These are phyloP conservation scores for Hermanozyma aechmeae DNA, from an alignment of 805 yeast genomes.

Conservation along the genomic window DNA sequence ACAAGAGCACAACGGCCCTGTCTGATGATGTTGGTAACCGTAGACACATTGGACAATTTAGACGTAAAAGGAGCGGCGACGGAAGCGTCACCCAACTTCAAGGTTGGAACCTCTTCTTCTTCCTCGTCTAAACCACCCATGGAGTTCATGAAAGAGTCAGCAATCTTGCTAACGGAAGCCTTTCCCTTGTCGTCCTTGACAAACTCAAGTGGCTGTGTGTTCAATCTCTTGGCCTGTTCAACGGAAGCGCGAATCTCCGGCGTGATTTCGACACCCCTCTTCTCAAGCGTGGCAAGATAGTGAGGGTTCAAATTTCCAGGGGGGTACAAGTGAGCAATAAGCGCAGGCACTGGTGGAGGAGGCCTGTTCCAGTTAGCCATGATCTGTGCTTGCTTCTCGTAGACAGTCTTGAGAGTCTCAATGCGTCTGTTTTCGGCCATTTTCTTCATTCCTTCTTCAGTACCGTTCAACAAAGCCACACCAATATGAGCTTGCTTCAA, in stretches of 20 bases:
- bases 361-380: constrained; percentile 78
- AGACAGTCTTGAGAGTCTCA: constrained; percentile 55
- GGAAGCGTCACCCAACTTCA: constrained; percentile 96
- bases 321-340: constrained; percentile 92
- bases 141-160: constrained; percentile 56
- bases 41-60: constrained; percentile 80
- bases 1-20: constrained; percentile 98
- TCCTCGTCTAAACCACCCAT: constrained; percentile 48
- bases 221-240: constrained; percentile 37
- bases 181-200: constrained; percentile 11
- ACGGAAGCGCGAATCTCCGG: constrained; percentile 62
- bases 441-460: constrained; percentile 87
- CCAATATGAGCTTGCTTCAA: constrained; percentile 97
- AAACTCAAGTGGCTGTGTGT: constrained; percentile 13
- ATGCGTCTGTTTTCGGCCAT: constrained; percentile 71
- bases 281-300: constrained; percentile 77
- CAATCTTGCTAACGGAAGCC: constrained; percentile 23
- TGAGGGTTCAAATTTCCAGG: constrained; percentile 91
- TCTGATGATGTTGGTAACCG: constrained; percentile 89
- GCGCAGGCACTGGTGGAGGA: constrained; percentile 71
- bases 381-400: constrained; percentile 75
- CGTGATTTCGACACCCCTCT: constrained; percentile 71
- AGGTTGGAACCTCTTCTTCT: constrained; percentile 78
- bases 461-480: constrained; percentile 94
- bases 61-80: constrained; percentile 99